Conservation (phyloP, 2,329 filamentous ascomycete species). For the Pseudovirgaria hyperparasitica region DNA sequence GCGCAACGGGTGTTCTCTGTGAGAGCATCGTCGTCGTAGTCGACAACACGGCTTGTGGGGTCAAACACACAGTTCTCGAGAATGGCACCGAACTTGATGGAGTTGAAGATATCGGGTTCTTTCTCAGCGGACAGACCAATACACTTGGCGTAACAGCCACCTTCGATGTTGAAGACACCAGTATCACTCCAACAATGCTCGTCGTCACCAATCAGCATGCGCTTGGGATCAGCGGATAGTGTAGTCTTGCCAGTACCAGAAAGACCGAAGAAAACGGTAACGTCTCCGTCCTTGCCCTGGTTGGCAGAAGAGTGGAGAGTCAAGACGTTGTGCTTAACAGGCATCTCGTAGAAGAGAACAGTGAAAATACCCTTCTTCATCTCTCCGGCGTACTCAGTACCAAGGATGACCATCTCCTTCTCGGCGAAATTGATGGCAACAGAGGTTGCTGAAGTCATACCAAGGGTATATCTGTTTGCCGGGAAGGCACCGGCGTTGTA, state of each 20-base stretch:
- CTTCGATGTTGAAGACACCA: slow-evolving; percentile 99
- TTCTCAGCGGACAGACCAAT: slow-evolving; percentile 96
- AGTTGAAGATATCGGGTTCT: slow-evolving; percentile 94
- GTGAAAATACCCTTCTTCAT: slow-evolving; percentile 99
- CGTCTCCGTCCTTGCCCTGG: slow-evolving; percentile 86
- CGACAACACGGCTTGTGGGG: slow-evolving; percentile 73
- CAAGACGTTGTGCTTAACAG: slow-evolving; percentile 97
- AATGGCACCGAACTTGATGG: slow-evolving; percentile 93
- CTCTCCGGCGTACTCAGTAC: slow-evolving; percentile 95
- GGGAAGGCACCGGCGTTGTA: slow-evolving; percentile 99
- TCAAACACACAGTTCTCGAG: slow-evolving; percentile 98
- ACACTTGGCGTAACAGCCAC: slow-evolving; percentile 98
- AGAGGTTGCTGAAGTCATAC: slow-evolving; percentile 97
- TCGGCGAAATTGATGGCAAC: slow-evolving; percentile 98
- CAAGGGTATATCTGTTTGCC: slow-evolving; percentile 92
- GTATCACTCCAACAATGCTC: slow-evolving; percentile 99
- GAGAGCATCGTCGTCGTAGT: slow-evolving; percentile 89
- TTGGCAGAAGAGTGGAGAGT: slow-evolving; percentile 98
- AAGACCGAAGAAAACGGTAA: slow-evolving; percentile 98
- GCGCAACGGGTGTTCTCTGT: slow-evolving; percentile 98
- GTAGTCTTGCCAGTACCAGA: slow-evolving; percentile 99
- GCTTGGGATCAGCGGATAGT: slow-evolving; percentile 91
- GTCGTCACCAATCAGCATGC: slow-evolving; percentile 91
- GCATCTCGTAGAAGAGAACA: slow-evolving; percentile 99
- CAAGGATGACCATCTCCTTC: slow-evolving; percentile 99